Evolutionary conservation across 1,139 yeast species (phyloP).

Genomic region (Kodamaea fungicola): DNA sequence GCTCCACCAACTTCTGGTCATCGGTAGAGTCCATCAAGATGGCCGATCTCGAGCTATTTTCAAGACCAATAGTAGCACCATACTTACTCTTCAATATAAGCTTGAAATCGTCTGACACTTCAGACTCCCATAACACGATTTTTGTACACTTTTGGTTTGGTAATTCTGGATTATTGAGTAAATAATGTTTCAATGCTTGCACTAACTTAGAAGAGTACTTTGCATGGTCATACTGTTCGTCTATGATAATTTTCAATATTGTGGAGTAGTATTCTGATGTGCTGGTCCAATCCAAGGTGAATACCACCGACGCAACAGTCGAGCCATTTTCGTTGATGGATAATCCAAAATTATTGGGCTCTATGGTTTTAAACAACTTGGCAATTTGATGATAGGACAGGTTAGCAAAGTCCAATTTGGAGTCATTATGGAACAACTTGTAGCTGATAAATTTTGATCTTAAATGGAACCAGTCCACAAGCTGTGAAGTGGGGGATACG

Average conservation of each 20-base stretch:
- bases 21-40: slow-evolving; percentile 22
- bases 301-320: slow-evolving; percentile 24
- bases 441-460: slow-evolving; percentile 37
- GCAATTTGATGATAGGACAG: slow-evolving; percentile 25
- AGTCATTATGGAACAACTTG: slow-evolving; percentile 21
- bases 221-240: slow-evolving; percentile 17
- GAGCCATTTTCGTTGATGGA: slow-evolving; percentile 14
- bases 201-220: slow-evolving; percentile 21
- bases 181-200: slow-evolving; percentile 20
- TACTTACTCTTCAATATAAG: slow-evolving; percentile 14
- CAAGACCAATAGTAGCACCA: slow-evolving; percentile 19
- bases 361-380: slow-evolving; percentile 18
- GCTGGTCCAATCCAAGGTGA: slow-evolving; percentile 39
- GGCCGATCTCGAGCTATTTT: slow-evolving; percentile 40
- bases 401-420: slow-evolving; percentile 21
- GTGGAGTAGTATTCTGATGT: slow-evolving; percentile 23
- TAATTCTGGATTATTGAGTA: slow-evolving; percentile 9
- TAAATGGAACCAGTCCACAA: slow-evolving; percentile 45
- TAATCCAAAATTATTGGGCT: slow-evolving; percentile 33
- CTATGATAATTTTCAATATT: slow-evolving; percentile 26
- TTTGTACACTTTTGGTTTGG: slow-evolving; percentile 14
- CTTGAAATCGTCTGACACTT: slow-evolving; percentile 16
- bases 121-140: slow-evolving; percentile 38
- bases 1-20: slow-evolving; percentile 22
- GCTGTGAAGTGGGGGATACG: slow-evolving; percentile 26